These are phyloP conservation scores for Trichophyton simii DNA, from an alignment of 2,329 filamentous ascomycete species.

Conservation along the genomic window DNA sequence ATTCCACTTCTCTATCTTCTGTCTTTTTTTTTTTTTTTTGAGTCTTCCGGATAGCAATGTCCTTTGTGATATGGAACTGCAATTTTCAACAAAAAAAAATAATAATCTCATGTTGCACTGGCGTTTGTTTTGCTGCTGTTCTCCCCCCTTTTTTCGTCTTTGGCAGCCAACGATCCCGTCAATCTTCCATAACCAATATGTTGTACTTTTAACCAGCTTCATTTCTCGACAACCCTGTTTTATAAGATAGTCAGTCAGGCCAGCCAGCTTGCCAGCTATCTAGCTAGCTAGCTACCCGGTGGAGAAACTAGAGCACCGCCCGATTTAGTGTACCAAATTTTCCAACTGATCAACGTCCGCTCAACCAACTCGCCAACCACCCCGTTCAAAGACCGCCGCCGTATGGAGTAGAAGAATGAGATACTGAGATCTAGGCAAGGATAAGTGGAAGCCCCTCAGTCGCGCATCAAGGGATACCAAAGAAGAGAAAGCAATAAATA, in stretches of 20 bases:
- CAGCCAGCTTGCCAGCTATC: no score
- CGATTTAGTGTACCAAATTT: no score
- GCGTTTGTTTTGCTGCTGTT: neutral
- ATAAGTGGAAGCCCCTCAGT: neutral
- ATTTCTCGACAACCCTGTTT: neutral
- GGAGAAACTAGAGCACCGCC: no score
- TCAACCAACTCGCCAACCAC: neutral
- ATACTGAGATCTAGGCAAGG: neutral
- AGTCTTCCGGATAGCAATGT: neutral
- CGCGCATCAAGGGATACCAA: neutral
- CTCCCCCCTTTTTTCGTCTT: no score
- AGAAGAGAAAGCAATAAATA: neutral
- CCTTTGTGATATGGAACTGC: neutral
- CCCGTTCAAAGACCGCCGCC: neutral
- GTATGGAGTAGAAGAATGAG: neutral
- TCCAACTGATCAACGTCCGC: no score
- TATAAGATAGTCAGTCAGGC: neutral
- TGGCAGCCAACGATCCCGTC: neutral
- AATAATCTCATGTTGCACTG: neutral
- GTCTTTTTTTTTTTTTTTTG: neutral
- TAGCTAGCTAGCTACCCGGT: no score
- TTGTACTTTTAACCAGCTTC: neutral
- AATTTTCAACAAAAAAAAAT: neutral
- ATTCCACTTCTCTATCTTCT: neutral
- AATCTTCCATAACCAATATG: neutral